Evolutionary conservation across 176 grass and related monocot genomes (phyloP), one percentile per base, ranked within the genome.

Genomic region (Secale cereale): DNA sequence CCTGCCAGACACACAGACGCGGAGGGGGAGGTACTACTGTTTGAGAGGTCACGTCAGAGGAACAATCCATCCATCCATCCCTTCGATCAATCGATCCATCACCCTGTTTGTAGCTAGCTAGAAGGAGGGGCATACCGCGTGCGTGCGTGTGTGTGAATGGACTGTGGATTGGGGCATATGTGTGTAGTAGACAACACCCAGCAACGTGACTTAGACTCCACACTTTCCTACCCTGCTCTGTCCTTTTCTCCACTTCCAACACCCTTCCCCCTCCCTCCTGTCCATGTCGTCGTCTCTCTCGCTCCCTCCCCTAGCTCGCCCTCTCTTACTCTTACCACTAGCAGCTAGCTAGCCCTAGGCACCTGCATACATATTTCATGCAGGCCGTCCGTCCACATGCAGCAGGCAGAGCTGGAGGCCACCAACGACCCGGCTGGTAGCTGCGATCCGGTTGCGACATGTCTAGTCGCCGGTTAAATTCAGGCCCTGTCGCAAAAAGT

Each of bases 181-280:
- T 54, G 35, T 27, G 59, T 56, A 15, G 40, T 82, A 63, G 71
- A 86, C 91, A 88, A 82, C 89, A 85, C 87, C 80, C 78, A 90
- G 59, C 91, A 90, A 88, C 91, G 83, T 94, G 87, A 86, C 76
- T 86, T 91, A 25, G 87, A 88, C 94, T 94, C 85, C 82, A 94
- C 89, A 86, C 85, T 88, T 84, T 70, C 91, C 78, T 57, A 90
- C 63, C 75, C 56, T 74, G 52, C 84, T 28, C 39, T 84, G 85
- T 85, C 71, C 84, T 88, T 92, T 87, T 85, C 76, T 87, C 80
- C 82, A 45, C 40, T 78, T 80, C 62, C 68, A 68, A 60, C 48
- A 33, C 17, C 72, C 54, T 57, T 79, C 59, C 66, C 57, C 48
- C 71, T 29, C 26, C 45, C 64, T 69, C 27, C 64, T 86, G 65